Evolutionary conservation across 2,329 filamentous ascomycete species (phyloP), one percentile per base, ranked within the genome.

Genomic region (Elsinoe australis): DNA sequence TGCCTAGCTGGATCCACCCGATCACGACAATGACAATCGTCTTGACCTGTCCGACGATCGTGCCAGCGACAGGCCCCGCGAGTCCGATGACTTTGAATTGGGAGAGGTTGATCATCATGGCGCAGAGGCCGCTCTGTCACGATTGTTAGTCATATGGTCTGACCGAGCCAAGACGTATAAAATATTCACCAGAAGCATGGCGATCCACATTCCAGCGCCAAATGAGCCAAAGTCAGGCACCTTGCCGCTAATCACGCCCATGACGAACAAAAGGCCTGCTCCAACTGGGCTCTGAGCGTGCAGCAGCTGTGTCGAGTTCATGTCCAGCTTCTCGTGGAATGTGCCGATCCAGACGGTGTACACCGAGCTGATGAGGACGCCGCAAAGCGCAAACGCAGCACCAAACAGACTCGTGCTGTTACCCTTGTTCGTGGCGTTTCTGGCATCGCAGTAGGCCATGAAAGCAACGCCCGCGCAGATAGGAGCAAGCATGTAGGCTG

Each of bases 321-420:
- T 78, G 52, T 80, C 72, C 19, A 83, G 70, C 63, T 78, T 82
- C 53, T 77, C 73, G 61, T 83, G 79, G 58, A 80, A 83, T 57
- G 73, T 75, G 47, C 76, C 73, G 58, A 84, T 82, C 78, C 79
- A 83, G 50, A 84, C 76, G 0, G 80, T 84, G 61, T 85, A 85
- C 9, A 85, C 63, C 1, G 79, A 79, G 26, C 78, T 82, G n/a
- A 79, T 78, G 47, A 81, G 71, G 7, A 84, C 79, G 39, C 80
- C 80, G 1, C 65, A 57, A 49, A 84, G 75, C 15, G 81, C 79
- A 58, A 83, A 83, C 26, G 79, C 58, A 2, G 83, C 73, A 12
- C 81, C 80, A 28, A 81, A 60, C 0, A 67, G 65, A 12, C 72
- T 72, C 0, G 79, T 82, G 0, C 73, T 75, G 62, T 76, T 76